These are phyloP conservation scores for Entrophospora sp. DNA, from an alignment of 192 early-diverging fungal genomes.

Conservation along the genomic window DNA sequence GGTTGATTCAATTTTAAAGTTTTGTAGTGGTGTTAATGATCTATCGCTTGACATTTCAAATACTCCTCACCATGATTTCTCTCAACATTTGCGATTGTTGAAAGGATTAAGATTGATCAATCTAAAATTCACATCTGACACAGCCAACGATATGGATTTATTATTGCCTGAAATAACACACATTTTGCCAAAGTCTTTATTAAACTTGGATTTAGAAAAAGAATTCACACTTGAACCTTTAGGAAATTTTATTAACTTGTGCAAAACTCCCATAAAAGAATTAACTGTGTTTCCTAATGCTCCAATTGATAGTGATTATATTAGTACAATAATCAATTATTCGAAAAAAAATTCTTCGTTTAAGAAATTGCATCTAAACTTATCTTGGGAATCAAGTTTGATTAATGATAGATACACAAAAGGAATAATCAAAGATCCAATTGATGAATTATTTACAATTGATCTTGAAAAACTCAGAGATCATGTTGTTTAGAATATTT, in stretches of 20 bases:
- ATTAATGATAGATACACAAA: neutral
- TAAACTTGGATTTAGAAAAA: neutral
- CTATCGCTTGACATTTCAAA: neutral
- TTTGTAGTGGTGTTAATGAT: neutral
- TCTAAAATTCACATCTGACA: neutral
- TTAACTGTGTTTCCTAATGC: conserved; percentile 1
- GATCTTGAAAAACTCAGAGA: neutral
- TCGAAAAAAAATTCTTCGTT: neutral
- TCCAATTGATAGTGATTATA: neutral
- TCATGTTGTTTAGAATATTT: too few relatives aligned
- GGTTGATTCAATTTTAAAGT: neutral
- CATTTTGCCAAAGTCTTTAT: neutral
- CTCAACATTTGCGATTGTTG: neutral
- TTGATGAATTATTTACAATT: neutral
- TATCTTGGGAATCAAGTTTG: neutral
- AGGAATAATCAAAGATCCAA: neutral
- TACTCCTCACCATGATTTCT: neutral
- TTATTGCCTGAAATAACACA: neutral
- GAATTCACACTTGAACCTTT: neutral
- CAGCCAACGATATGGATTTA: neutral
- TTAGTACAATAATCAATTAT: neutral
- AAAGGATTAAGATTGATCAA: neutral
- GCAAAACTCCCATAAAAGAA: neutral
- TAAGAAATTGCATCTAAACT: neutral
- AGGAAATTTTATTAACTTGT: neutral